Percentiles rank a stretch among this genome's conserved stretches.
phyloP scores from a whole-genome alignment of 805 yeast species.

The Candida sonorensis region DNA sequence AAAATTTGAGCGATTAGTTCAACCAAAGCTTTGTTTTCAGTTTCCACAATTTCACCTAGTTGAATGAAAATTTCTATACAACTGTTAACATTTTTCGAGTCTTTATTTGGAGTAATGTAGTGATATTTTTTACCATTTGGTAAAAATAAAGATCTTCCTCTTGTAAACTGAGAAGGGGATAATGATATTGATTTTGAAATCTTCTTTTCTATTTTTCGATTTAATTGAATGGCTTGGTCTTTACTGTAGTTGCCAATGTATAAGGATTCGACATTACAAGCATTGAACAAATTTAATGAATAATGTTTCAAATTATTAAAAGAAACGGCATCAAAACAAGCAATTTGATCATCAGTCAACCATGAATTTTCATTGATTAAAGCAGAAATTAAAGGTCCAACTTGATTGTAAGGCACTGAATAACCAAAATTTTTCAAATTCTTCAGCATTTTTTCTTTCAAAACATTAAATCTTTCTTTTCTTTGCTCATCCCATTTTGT shows the following conservation, averaged over 20 bases:
- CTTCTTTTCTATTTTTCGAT: conserved; percentile 33
- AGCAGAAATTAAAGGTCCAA: conserved; percentile 53
- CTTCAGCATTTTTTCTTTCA: conserved; percentile 58
- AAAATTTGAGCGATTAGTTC: conserved; percentile 67
- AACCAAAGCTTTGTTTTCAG: conserved; percentile 38
- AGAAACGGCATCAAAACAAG: conserved; percentile 41
- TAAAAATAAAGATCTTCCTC: conserved; percentile 36
- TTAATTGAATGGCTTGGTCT: conserved; percentile 46
- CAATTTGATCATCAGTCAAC: conserved; percentile 53
- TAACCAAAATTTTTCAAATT: conserved; percentile 63
- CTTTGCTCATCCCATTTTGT: conserved; percentile 28
- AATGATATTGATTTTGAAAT: conserved; percentile 31
- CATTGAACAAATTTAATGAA: conserved; percentile 46
- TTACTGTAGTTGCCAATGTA: conserved; percentile 66
- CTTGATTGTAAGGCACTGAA: conserved; percentile 72
- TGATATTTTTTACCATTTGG: conserved; percentile 34
- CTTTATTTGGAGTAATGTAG: conserved; percentile 47
- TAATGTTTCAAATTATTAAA: conserved; percentile 34
- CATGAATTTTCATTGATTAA: conserved; percentile 71
- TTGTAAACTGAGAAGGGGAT: conserved; percentile 36
- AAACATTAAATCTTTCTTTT: conserved; percentile 54
- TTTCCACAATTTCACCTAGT: conserved; percentile 46
- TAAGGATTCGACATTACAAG: conserved; percentile 63
- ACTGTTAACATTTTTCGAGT: conserved; percentile 70
- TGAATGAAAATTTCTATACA: conserved; percentile 77